phyloP scores from a whole-genome alignment of 2,329 filamentous ascomycete genomes.

The Monilinia vaccinii-corymbosi region DNA sequence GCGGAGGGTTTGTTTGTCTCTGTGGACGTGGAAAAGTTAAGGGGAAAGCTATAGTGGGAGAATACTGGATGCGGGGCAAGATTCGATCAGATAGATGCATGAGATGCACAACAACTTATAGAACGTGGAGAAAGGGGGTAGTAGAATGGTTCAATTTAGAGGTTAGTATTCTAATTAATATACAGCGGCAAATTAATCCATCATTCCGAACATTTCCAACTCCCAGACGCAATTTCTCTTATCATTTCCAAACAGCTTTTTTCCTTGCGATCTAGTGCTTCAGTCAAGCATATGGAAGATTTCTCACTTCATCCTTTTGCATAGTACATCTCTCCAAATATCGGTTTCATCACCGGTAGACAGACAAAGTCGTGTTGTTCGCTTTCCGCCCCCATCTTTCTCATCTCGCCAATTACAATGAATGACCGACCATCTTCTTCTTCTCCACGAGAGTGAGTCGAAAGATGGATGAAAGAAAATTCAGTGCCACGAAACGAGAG shows the following conservation, averaged over 20 bases:
- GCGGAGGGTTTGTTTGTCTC: constrained; percentile 42
- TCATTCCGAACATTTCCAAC: background rate
- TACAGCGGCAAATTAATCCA: background rate
- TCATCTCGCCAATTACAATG: too few relatives aligned
- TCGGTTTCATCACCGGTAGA: too few relatives aligned
- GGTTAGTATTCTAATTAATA: too few relatives aligned
- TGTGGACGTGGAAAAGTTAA: constrained; percentile 10
- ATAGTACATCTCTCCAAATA: background rate
- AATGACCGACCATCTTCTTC: too few relatives aligned
- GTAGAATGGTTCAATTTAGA: background rate
- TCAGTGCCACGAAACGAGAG: too few relatives aligned
- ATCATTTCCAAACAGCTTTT: background rate
- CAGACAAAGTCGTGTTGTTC: too few relatives aligned
- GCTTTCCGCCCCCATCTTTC: too few relatives aligned
- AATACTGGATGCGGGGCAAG: background rate
- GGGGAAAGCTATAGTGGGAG: constrained; percentile 11
- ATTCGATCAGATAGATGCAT: background rate
- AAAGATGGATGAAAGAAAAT: too few relatives aligned
- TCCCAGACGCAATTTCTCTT: background rate
- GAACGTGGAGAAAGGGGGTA: background rate
- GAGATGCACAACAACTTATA: background rate
- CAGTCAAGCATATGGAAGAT: background rate
- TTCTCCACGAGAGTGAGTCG: too few relatives aligned
- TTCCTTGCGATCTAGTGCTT: background rate
- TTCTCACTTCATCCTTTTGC: background rate